phyloP scores from a whole-genome alignment of 2,329 filamentous ascomycete genomes.

The Talaromyces sp. region DNA sequence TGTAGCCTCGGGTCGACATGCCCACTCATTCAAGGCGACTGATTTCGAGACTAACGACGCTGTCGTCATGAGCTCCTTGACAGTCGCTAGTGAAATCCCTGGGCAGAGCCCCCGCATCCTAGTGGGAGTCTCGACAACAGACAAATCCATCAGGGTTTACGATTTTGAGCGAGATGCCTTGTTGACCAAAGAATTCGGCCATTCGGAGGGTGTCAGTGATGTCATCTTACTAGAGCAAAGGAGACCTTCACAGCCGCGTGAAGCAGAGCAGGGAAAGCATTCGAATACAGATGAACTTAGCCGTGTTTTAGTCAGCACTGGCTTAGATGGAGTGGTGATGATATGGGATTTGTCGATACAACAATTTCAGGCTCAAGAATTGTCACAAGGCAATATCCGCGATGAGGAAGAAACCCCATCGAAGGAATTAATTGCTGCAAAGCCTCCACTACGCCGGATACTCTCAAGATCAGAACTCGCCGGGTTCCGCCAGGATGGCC shows the following conservation, averaged over 20 bases:
- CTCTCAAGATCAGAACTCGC: slow-evolving; percentile 83
- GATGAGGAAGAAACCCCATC: slow-evolving; percentile 39
- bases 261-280: slow-evolving; percentile 29
- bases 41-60: slow-evolving; percentile 78
- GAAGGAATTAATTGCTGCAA: slow-evolving; percentile 53
- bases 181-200: slow-evolving; percentile 86
- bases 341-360: slow-evolving; percentile 57
- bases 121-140: slow-evolving; percentile 84
- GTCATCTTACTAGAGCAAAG: slow-evolving; percentile 62
- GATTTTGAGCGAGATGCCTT: slow-evolving; percentile 72
- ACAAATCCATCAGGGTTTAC: slow-evolving; percentile 92
- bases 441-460: slow-evolving; percentile 76
- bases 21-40: slow-evolving; percentile 73
- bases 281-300: slow-evolving; percentile 43
- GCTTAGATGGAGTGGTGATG: slow-evolving; percentile 78
- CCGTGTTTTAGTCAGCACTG: slow-evolving; percentile 63
- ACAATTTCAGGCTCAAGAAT: slow-evolving; percentile 32
- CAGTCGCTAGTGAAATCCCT: slow-evolving; percentile 53
- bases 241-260: slow-evolving; percentile 36
- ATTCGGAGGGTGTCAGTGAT: slow-evolving; percentile 89
- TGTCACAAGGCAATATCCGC: slow-evolving; percentile 24
- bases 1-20: slow-evolving; percentile 63
- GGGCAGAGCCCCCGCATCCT: slow-evolving; percentile 62
- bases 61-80: slow-evolving; percentile 76
- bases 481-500: slow-evolving; percentile 62